phyloP scores from a whole-genome alignment of 805 yeast genomes.

The Candida tallmaniae region DNA sequence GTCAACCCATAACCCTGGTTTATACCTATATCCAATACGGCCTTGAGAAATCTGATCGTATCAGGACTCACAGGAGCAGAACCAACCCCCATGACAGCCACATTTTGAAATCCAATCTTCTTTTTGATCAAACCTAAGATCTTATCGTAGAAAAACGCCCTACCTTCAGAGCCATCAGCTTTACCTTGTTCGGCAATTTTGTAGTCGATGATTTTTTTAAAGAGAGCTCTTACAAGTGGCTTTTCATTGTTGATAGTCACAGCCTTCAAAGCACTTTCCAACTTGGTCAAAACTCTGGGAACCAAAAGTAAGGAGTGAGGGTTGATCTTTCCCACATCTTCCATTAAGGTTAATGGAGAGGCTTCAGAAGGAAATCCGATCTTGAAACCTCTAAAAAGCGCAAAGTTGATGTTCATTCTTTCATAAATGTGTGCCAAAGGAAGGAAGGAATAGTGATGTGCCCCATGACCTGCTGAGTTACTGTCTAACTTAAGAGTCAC shows the following conservation, averaged over 20 bases:
- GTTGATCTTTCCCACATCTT: constrained; percentile 24
- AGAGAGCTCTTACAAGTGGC: constrained; percentile 19
- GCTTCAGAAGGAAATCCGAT: constrained; percentile 48
- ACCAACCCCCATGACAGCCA: constrained; percentile 31
- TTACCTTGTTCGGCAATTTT: constrained; percentile 27
- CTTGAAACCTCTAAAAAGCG: constrained; percentile 43
- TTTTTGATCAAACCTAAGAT: constrained; percentile 24
- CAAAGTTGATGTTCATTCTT: constrained; percentile 42
- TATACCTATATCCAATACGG: constrained; percentile 52
- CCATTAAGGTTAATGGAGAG: constrained; percentile 23
- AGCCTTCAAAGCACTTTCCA: constrained; percentile 24
- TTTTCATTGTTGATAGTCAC: constrained; percentile 22
- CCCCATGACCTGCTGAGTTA: constrained; percentile 9
- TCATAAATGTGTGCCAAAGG: constrained; percentile 61
- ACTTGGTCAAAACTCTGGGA: constrained; percentile 35
- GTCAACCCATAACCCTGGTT: constrained; percentile 72
- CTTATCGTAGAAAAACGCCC: constrained; percentile 30
- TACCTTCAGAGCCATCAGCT: constrained; percentile 35
- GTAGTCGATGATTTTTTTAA: constrained; percentile 17
- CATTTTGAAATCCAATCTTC: constrained; percentile 34
- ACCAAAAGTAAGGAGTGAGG: constrained; percentile 29
- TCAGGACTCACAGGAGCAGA: constrained; percentile 72
- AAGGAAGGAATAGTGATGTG: constrained; percentile 34
- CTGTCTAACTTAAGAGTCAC: constrained; percentile 21
- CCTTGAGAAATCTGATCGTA: constrained; percentile 56